These are phyloP conservation scores for Aspergillus incahuasiensis DNA, from an alignment of 495 filamentous ascomycete genomes.

Conservation along the genomic window DNA sequence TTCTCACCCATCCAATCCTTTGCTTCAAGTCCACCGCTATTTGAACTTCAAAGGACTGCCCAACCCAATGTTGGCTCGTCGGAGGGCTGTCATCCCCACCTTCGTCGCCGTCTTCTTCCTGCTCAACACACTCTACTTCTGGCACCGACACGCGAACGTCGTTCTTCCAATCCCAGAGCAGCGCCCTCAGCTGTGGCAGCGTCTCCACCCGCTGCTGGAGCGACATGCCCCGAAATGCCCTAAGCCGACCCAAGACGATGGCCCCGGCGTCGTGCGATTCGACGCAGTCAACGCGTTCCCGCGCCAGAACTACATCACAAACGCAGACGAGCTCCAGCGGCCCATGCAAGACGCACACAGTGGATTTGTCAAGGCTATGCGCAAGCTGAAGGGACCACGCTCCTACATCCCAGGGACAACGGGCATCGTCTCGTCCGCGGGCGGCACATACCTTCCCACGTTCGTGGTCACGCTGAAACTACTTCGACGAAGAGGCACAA, in stretches of 20 bases:
- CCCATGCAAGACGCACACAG: slow-evolving; percentile 28
- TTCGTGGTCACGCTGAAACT: slow-evolving; percentile 40
- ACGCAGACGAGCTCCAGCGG: slow-evolving; percentile 16
- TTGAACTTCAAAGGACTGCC: too few relatives aligned
- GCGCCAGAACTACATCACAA: slow-evolving; percentile 17
- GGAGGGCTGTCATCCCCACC: neutral
- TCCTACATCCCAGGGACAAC: slow-evolving; percentile 27
- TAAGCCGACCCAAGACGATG: slow-evolving; percentile 2
- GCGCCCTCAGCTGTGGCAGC: slow-evolving; percentile 13
- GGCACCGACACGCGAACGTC: neutral
- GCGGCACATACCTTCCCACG: slow-evolving; percentile 27
- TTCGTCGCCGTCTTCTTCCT: slow-evolving; percentile 4
- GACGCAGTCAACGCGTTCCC: slow-evolving; percentile 12
- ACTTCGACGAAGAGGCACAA: slow-evolving; percentile 44
- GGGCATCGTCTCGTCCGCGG: slow-evolving; percentile 45
- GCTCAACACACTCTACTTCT: slow-evolving; percentile 2
- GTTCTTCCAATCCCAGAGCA: neutral
- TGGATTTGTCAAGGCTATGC: slow-evolving; percentile 28
- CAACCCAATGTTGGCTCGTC: neutral
- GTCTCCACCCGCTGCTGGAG: slow-evolving; percentile 18
- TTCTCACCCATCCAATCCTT: too few relatives aligned
- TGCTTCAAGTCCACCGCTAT: too few relatives aligned
- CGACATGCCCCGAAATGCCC: slow-evolving; percentile 19
- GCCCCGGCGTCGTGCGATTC: slow-evolving; percentile 15
- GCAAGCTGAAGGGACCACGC: slow-evolving; percentile 6